These are phyloP conservation scores for Clonostachys solani DNA, from an alignment of 2,329 filamentous ascomycete genomes.

Conservation along the genomic window DNA sequence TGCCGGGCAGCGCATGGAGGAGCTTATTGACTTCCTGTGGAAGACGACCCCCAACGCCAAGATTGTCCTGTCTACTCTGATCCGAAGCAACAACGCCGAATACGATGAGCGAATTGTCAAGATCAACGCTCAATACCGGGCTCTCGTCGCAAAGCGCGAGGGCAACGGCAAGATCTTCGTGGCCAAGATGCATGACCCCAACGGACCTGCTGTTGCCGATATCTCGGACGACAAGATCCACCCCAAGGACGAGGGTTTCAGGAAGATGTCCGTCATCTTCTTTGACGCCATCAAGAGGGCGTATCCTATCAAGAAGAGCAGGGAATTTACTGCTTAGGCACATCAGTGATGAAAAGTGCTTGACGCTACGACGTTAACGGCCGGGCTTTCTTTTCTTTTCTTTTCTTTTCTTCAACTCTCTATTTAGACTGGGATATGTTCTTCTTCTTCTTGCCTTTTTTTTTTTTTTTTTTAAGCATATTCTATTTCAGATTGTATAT, in stretches of 20 bases:
- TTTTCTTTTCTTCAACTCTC: too few relatives aligned
- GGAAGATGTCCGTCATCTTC: slow-evolving; percentile 26
- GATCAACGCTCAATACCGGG: too few relatives aligned
- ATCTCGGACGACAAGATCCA: slow-evolving; percentile 22
- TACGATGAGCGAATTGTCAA: slow-evolving; percentile 12
- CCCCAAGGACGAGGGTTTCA: slow-evolving; percentile 25
- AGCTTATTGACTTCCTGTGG: slow-evolving; percentile 22
- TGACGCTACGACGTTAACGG: too few relatives aligned
- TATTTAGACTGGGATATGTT: too few relatives aligned
- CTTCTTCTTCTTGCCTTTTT: too few relatives aligned
- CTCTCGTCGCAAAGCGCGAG: too few relatives aligned
- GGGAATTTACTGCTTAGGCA: too few relatives aligned
- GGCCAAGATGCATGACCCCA: slow-evolving; percentile 26
- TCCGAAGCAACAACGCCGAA: slow-evolving; percentile 15
- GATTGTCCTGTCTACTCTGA: slow-evolving; percentile 17
- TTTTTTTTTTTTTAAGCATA: too few relatives aligned
- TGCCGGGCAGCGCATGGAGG: slow-evolving; percentile 17
- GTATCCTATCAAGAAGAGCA: too few relatives aligned
- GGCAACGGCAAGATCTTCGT: slow-evolving; percentile 17
- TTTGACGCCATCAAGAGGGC: slow-evolving; percentile 13
- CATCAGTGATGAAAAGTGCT: too few relatives aligned
- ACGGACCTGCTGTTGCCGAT: slow-evolving; percentile 16
- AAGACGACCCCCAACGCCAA: slow-evolving; percentile 18
- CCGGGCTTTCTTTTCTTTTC: too few relatives aligned
- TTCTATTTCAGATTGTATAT: too few relatives aligned